Conservation (phyloP, 139 green algal species). For the Asterochloris sp. region DNA sequence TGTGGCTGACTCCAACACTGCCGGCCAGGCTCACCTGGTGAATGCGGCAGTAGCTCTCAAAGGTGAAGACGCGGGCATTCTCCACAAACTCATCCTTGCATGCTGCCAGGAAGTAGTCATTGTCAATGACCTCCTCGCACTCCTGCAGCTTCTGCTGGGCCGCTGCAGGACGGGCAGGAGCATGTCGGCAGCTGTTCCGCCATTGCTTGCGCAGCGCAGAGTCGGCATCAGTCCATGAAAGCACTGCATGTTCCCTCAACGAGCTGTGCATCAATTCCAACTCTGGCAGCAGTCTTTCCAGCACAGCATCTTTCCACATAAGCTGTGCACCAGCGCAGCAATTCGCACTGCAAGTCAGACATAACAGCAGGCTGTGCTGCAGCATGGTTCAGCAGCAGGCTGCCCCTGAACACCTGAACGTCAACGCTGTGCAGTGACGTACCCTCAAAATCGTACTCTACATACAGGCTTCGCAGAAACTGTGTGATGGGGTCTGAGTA, state of each 20-base stretch:
- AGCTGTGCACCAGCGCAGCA: too few species aligned
- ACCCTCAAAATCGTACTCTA: slow-evolving; percentile 96
- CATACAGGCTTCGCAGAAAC: slow-evolving; percentile 91
- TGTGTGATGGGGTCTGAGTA: slow-evolving; percentile 81
- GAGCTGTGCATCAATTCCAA: too few species aligned
- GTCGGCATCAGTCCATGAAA: too few species aligned
- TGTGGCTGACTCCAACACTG: slow-evolving; percentile 9
- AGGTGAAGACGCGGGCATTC: slow-evolving; percentile 93
- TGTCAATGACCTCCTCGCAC: slow-evolving; percentile 88
- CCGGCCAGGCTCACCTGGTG: slow-evolving; percentile 33
- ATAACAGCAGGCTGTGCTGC: too few species aligned
- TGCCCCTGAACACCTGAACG: slow-evolving; percentile 45
- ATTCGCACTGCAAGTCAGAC: too few species aligned
- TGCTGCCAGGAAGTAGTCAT: slow-evolving; percentile 92
- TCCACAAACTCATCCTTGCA: slow-evolving; percentile 88
- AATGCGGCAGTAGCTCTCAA: slow-evolving; percentile 95
- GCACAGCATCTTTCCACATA: too few species aligned
- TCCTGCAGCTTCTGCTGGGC: slow-evolving; percentile 88
- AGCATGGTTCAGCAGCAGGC: too few species aligned
- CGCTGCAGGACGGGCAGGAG: slow-evolving; percentile 4
- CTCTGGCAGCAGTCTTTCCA: too few species aligned
- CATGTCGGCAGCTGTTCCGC: too few species aligned
- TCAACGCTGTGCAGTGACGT: slow-evolving; percentile 31
- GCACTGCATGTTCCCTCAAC: too few species aligned
- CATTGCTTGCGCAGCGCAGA: too few species aligned